Conservation (phyloP, 2,329 filamentous ascomycete genomes). For the Diaporthe amygdali region DNA sequence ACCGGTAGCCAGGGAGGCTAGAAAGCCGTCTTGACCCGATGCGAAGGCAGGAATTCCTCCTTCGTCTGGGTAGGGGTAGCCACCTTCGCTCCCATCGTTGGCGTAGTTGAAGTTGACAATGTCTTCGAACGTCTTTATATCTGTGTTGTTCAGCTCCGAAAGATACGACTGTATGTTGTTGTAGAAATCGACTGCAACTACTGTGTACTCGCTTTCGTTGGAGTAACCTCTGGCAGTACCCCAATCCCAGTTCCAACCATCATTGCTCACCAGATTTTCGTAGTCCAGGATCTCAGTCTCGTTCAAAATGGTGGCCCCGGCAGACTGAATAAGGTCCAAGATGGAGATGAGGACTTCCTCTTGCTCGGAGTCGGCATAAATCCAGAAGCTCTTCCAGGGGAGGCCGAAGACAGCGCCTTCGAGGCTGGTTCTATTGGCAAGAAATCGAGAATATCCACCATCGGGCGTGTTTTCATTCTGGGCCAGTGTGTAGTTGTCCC, state of each 20-base stretch:
- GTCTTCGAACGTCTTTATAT: constrained; percentile 64
- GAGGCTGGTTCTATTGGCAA: constrained; percentile 59
- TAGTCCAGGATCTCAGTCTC: constrained; percentile 71
- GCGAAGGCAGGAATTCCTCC: constrained; percentile 63
- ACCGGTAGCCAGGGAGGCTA: constrained; percentile 64
- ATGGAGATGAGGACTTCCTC: constrained; percentile 55
- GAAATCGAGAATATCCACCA: constrained; percentile 61
- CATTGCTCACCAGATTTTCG: constrained; percentile 64
- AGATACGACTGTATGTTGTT: constrained; percentile 67
- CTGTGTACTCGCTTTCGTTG: constrained; percentile 78
- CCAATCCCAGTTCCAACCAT: constrained; percentile 79
- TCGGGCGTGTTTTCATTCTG: constrained; percentile 60
- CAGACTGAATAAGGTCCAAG: constrained; percentile 58
- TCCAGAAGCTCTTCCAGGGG: constrained; percentile 76
- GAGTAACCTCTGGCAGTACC: constrained; percentile 64
- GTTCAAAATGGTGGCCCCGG: constrained; percentile 73
- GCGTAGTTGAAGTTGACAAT: constrained; percentile 69
- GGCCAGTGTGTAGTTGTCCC: constrained; percentile 69
- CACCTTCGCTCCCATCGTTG: constrained; percentile 71
- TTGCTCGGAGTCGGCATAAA: constrained; percentile 61
- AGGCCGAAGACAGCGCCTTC: constrained; percentile 70
- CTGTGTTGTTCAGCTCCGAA: constrained; percentile 64
- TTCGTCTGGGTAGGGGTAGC: constrained; percentile 55
- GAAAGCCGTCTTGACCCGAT: constrained; percentile 75
- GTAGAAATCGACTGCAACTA: constrained; percentile 75